Percentiles rank a stretch among this genome's conserved stretches.
phyloP scores from a whole-genome alignment of 2,329 filamentous ascomycete species.

The Scortechinia acanthostroma region DNA sequence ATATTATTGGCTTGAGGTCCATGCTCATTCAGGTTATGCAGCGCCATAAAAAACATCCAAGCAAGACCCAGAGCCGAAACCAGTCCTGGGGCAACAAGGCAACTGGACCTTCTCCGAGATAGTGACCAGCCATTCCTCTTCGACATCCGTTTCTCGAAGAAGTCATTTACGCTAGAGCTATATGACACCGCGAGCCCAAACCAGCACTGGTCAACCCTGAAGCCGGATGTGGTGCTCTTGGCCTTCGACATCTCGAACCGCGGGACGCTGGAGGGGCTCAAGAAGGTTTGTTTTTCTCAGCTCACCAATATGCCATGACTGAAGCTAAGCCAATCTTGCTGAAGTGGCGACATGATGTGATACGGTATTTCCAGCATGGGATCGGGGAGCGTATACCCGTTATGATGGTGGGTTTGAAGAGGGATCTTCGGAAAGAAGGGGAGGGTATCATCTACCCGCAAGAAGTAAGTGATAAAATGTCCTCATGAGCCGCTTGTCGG shows the following conservation, averaged over 20 bases:
- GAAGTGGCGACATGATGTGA: conserved; percentile 31
- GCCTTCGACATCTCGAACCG: conserved; percentile 51
- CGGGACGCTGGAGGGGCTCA: conserved; percentile 35
- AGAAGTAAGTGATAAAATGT: conserved; percentile 15
- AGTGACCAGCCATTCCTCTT: conserved; percentile 50
- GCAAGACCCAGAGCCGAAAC: too few relatives aligned
- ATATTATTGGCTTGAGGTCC: too few relatives aligned
- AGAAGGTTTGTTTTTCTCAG: conserved; percentile 15
- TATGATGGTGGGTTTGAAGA: conserved; percentile 49
- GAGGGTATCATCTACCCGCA: conserved; percentile 30
- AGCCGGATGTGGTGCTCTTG: conserved; percentile 44
- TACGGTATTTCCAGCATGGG: conserved; percentile 37
- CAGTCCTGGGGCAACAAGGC: too few relatives aligned
- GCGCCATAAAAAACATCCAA: neutral
- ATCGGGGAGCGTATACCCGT: conserved; percentile 38
- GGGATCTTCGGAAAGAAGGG: conserved; percentile 40
- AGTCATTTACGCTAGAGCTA: conserved; percentile 43
- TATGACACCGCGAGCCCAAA: conserved; percentile 47
- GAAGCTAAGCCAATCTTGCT: too few relatives aligned
- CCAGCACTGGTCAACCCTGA: conserved; percentile 42
- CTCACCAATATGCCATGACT: conserved; percentile 3
- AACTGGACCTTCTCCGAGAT: too few relatives aligned
- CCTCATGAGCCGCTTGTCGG: conserved; percentile 5
- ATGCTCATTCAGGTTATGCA: too few relatives aligned
- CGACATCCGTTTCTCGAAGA: conserved; percentile 45